Evolutionary conservation across 805 yeast genomes (phyloP).

Genomic region (Wickerhamomyces subpelliculosus): DNA sequence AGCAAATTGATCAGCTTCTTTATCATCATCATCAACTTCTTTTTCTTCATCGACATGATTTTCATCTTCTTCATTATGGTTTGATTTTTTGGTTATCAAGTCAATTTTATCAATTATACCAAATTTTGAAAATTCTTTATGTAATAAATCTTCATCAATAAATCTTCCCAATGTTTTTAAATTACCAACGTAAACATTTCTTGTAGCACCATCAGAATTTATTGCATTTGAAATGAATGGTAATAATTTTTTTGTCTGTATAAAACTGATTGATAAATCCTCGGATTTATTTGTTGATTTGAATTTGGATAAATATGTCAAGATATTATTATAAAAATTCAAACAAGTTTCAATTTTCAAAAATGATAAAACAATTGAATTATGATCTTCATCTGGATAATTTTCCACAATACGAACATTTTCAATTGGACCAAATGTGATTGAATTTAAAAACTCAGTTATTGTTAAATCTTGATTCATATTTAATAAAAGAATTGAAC

Average conservation of each 20-base stretch:
- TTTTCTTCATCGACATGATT: slow-evolving; percentile 41
- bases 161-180: slow-evolving; percentile 40
- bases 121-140: slow-evolving; percentile 45
- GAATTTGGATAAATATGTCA: slow-evolving; percentile 29
- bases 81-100: slow-evolving; percentile 36
- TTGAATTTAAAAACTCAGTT: slow-evolving; percentile 32
- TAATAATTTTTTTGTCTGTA: slow-evolving; percentile 21
- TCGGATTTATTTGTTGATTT: slow-evolving; percentile 33
- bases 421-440: slow-evolving; percentile 59
- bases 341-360: slow-evolving; percentile 28
- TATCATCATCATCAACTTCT: slow-evolving; percentile 16
- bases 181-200: slow-evolving; percentile 85
- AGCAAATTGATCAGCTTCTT: slow-evolving; percentile 46
- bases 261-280: slow-evolving; percentile 28
- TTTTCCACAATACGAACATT: slow-evolving; percentile 37
- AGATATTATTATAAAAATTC: slow-evolving; percentile 29
- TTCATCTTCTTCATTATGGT: slow-evolving; percentile 22
- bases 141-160: slow-evolving; percentile 33
- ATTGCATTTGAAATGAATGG: slow-evolving; percentile 34
- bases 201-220: slow-evolving; percentile 81
- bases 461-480: slow-evolving; percentile 13
- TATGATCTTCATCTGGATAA: slow-evolving; percentile 17
- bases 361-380: slow-evolving; percentile 16
- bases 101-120: slow-evolving; percentile 63
- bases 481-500: slow-evolving; percentile 19